These are phyloP conservation scores for Russula sp. DNA, from an alignment of 768 basidiomycete species.

Conservation along the genomic window DNA sequence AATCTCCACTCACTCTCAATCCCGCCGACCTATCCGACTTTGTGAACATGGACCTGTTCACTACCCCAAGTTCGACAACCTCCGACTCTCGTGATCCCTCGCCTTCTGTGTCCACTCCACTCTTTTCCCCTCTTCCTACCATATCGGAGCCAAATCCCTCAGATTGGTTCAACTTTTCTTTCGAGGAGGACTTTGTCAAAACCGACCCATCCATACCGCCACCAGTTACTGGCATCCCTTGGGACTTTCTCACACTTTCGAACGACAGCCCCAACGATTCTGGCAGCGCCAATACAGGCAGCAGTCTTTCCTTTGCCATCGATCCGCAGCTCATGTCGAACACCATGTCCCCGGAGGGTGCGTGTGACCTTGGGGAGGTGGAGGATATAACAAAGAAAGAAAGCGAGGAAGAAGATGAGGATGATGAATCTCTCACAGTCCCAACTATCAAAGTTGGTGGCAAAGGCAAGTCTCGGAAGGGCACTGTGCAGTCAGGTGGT, in stretches of 20 bases:
- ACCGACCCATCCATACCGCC: conserved; percentile 25
- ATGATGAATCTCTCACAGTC: conserved; percentile 18
- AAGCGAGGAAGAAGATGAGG: conserved; percentile 31
- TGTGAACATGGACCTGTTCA: conserved; percentile 21
- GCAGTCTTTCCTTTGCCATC: conserved; percentile 39
- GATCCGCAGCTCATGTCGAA: conserved; percentile 75
- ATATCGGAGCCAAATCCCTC: conserved; percentile 15
- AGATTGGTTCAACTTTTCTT: conserved; percentile 26
- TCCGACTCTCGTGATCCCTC: conserved; percentile 22
- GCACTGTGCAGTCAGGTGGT: conserved; percentile 69
- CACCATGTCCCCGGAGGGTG: conserved; percentile 38
- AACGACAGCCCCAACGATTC: conserved; percentile 26
- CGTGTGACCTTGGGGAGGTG: conserved; percentile 34
- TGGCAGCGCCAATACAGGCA: conserved; percentile 7
- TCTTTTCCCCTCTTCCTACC: conserved; percentile 19
- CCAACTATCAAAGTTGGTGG: conserved; percentile 30
- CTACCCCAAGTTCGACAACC: conserved; percentile 7
- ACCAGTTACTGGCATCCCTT: conserved; percentile 27
- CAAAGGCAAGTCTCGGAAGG: conserved; percentile 55
- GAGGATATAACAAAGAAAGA: conserved; percentile 29
- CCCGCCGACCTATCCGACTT: conserved; percentile 19
- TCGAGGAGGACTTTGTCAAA: conserved; percentile 29
- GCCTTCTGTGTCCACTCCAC: conserved; percentile 13
- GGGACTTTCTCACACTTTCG: conserved; percentile 36
- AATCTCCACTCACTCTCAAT: conserved; percentile 5